Evolutionary conservation across 2,329 filamentous ascomycete species (phyloP), one percentile per base, ranked within the genome.

Genomic region (Fonsecaea pedrosoi): DNA sequence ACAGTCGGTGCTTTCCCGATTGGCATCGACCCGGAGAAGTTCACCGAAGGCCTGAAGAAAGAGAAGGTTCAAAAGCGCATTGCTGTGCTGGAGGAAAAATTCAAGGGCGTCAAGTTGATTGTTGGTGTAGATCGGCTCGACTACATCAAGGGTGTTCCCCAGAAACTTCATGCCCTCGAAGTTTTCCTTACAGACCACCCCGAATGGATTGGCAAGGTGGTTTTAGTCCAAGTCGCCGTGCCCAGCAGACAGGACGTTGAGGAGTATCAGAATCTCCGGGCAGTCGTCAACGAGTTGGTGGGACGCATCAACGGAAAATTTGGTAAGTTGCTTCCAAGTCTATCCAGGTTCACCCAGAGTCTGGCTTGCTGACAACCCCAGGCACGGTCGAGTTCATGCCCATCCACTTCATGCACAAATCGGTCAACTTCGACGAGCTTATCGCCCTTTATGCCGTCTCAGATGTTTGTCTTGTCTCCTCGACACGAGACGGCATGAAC

Each of bases 401-500:
- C 0, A 98, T 99, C 73, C 95, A 98, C 80, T 98, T 97, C 82
- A 89, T 98, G 75, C 95, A 98, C 82, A 96, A 97, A 81, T 96
- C 92, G 4, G 93, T 98, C 75, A 89, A 89, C 57, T 97, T 98
- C 73, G 93, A 97, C 73, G 95, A 98, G 81, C 87, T 99, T 40
- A 94, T 96, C 58, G 94, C 94, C 0, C 86, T 98, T 8, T 98
- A 98, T 77, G 92, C 92, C 15, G 90, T 96, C 25, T 95, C 92
- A 3, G 95, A 97, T 76, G 92, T 92, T 54, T 97, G 94, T 77
- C 86, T 98, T 13, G 94, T 96, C 42, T 96, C 91, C 8, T 97
- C 92, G 2, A 98, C 92, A n/a, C 90, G 95, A 58, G 95, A 99
- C 77, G 95, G 95, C 75, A 99, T 99, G 95, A 99, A 99, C 79